phyloP scores from a whole-genome alignment of 306 rosid genomes.

The Corylus avellana region DNA sequence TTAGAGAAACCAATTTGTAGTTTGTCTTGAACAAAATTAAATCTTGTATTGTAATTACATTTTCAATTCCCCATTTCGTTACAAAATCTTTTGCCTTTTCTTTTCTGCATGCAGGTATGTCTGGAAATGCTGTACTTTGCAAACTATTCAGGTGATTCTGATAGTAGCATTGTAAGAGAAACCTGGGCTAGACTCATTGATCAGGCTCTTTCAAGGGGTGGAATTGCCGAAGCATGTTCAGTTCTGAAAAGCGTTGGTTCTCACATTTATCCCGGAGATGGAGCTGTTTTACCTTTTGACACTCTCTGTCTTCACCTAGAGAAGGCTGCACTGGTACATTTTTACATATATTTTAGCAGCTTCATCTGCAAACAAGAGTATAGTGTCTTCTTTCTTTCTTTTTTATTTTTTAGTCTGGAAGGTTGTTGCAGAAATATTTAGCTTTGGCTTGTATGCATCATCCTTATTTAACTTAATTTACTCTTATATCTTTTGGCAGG shows the following conservation, averaged over 20 bases:
- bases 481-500: slow-evolving; percentile 48
- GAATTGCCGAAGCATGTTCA: slow-evolving; percentile 93
- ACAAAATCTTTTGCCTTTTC: slow-evolving; percentile 27
- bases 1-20: neutral
- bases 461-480: neutral
- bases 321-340: slow-evolving; percentile 85
- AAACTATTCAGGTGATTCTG: slow-evolving; percentile 82
- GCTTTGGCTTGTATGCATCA: neutral
- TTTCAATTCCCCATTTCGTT: slow-evolving; percentile 2
- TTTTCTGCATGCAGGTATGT: slow-evolving; percentile 64
- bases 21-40: neutral
- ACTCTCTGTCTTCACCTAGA: slow-evolving; percentile 91
- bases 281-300: slow-evolving; percentile 77
- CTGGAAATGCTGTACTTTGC: slow-evolving; percentile 95
- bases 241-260: slow-evolving; percentile 94
- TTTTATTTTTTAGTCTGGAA: too few relatives aligned
- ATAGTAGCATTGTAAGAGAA: slow-evolving; percentile 80
- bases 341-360: slow-evolving; percentile 15
- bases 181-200: slow-evolving; percentile 94
- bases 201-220: slow-evolving; percentile 91
- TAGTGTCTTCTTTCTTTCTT: neutral
- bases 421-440: neutral
- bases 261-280: slow-evolving; percentile 90
- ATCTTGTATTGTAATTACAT: neutral
- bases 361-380: slow-evolving; percentile 14